Evolutionary conservation across 2,329 filamentous ascomycete species (phyloP).

Genomic region (Orbilia ellipsospora): DNA sequence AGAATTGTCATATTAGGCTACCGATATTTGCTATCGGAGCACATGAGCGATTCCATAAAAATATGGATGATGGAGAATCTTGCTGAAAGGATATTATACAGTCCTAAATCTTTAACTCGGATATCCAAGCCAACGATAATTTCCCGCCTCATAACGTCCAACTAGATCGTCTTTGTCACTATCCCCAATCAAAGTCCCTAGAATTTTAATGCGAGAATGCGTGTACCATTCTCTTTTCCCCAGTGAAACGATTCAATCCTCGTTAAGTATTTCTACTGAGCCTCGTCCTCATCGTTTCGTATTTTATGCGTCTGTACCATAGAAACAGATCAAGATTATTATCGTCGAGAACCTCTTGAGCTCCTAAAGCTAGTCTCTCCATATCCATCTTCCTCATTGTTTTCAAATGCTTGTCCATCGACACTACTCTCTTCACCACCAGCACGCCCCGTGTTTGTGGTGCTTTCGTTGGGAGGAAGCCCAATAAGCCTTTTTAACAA

Average conservation of each 20-base stretch:
- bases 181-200: too few species aligned
- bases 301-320: too few species aligned
- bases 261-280: neutral
- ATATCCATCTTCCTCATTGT: conserved; percentile 19
- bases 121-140: neutral
- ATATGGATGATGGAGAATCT: conserved; percentile 28
- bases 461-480: conserved; percentile 17
- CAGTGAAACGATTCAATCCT: too few species aligned
- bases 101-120: neutral
- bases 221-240: too few species aligned
- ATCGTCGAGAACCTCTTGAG: conserved; percentile 39
- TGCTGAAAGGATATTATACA: neutral
- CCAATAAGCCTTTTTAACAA: conserved; percentile 47
- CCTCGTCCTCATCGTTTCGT: neutral
- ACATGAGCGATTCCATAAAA: conserved; percentile 66
- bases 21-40: conserved; percentile 67
- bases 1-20: conserved; percentile 64
- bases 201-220: too few species aligned
- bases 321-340: neutral
- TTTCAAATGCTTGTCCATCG: conserved; percentile 16
- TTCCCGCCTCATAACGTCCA: too few species aligned
- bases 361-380: conserved; percentile 32
- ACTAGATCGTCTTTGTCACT: too few species aligned
- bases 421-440: conserved; percentile 16
- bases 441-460: conserved; percentile 6